A percentile compares a stretch with the other conserved stretches of the same genome.
Conservation (phyloP, 2,329 filamentous ascomycete genomes). For the Arthrinium puccinioides region DNA sequence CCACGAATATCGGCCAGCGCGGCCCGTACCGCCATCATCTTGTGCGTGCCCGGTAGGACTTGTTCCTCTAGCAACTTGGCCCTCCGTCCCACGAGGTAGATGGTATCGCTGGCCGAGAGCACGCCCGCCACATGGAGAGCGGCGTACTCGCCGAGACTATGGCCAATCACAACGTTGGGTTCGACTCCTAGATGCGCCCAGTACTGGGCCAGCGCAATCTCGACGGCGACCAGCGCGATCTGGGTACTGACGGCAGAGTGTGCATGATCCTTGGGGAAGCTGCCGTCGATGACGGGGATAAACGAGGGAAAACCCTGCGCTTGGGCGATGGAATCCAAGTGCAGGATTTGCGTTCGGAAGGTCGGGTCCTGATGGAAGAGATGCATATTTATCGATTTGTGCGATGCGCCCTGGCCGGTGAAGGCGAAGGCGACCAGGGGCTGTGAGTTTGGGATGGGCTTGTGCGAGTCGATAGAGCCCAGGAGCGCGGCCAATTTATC, state of each 20-base stretch:
- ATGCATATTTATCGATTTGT: constrained; percentile 21
- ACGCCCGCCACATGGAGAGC: constrained; percentile 52
- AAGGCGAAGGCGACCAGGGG: constrained; percentile 31
- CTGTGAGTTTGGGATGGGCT: constrained; percentile 11
- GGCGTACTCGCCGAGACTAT: constrained; percentile 54
- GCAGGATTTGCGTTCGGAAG: constrained; percentile 26
- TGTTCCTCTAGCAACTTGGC: constrained; percentile 45
- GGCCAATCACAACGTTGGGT: constrained; percentile 33
- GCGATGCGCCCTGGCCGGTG: constrained; percentile 35
- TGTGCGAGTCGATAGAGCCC: constrained; percentile 9
- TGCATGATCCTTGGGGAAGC: constrained; percentile 30
- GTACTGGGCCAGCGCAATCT: constrained; percentile 29
- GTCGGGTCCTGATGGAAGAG: constrained; percentile 21
- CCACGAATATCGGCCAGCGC: constrained; percentile 32
- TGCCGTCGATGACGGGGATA: constrained; percentile 34
- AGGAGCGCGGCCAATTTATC: background rate
- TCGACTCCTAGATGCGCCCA: constrained; percentile 28
- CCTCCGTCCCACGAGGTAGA: constrained; percentile 51
- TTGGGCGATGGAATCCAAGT: constrained; percentile 22
- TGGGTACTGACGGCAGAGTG: constrained; percentile 24
- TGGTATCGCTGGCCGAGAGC: constrained; percentile 48
- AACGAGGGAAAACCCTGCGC: constrained; percentile 29
- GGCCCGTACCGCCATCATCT: constrained; percentile 52
- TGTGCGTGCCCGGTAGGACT: constrained; percentile 47
- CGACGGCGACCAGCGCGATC: constrained; percentile 21